Evolutionary conservation across 2,329 filamentous ascomycete species (phyloP), one percentile per base, ranked within the genome.

Genomic region (Exophiala spinifera): DNA sequence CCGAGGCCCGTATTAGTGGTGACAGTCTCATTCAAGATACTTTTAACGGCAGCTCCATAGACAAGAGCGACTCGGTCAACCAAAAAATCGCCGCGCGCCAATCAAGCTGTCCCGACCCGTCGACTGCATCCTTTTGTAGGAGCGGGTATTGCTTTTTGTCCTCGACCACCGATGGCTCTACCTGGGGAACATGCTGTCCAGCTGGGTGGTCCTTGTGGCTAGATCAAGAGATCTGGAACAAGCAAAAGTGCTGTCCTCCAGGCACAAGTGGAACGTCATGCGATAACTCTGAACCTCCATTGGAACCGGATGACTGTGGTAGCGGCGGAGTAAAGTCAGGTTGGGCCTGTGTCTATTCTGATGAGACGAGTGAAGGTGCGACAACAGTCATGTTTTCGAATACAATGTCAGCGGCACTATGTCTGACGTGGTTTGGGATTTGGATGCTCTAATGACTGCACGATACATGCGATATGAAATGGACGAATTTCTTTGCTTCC

Each of bases 261-360:
- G 53, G 53, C n/a, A 14, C 37, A 19, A 28, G 43, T 4, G 25
- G 15, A 4, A 36, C 46, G 19, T 34, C 57, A 37, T 57, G 55
- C 46, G 36, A 44, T 3, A 36, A 44, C 20, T 55, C 51, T 8
- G 49, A 55, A 28, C 40, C 57, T 7, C 57, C 57, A 15, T 13
- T 55, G 36, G 47, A 47, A 39, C 57, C 57, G 11, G 11, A 55
- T n/a, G 40, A 53, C 15, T 60, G 57, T 31, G 57, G 57, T 7
- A 52, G 28, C 28, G 51, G 48, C 19, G 57, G 54, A 20, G 48
- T 49, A 7, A 40, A 44, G 5, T 60, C 57, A 2, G 55, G 55
- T 31, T 60, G 57, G 57, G 55, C 57, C 28, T 60, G 57, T 48
- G 57, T 60, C 25, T 60, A 60, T 45, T 45, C 51, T 20, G 50